Evolutionary conservation across 305 asterid genomes (phyloP), one percentile per base, ranked within the genome.

Genomic region (Solanum hybrid): DNA sequence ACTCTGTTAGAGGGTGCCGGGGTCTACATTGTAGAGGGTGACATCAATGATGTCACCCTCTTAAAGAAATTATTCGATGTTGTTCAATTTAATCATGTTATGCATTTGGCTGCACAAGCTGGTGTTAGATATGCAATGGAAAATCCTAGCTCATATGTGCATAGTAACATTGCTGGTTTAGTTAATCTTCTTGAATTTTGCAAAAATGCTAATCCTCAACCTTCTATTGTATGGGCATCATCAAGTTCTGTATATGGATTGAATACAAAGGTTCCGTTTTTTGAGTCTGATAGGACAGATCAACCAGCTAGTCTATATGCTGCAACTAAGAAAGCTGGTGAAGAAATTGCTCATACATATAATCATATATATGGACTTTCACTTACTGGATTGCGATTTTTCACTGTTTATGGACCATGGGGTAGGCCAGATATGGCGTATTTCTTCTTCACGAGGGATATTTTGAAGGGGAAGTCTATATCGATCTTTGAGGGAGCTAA

Each of bases 391-490:
- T 92, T 97, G 95, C 91, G 99, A 46, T 97, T 97, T 79, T 97
- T 97, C 93, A 97, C 99, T 2, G 99, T 97, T 83, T 96, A 97
- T 90, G 99, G 99, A 71, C 98, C 99, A 1, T 97, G 98, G 99
- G 99, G 99, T 79, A 93, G 99, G 95, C 99, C 99, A 14, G 99
- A 97, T 31, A 97, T 97, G 99, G 99, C 99, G 0, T 97, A 97
- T 87, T 97, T 97, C 97, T 96, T 97, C 75, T 97, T 97, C 69
- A 95, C 97, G 0, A 93, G 89, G 92, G 98, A 97, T 91, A 94
- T 97, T 24, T 91, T 97, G 96, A 96, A 94, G 91, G 98, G 98
- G 85, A 96, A 97, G 91, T 91, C 98, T 4, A 96, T 97, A 35
- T 95, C 95, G 4, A 97, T 97, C 87, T 97, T 97, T 87, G 98